These are phyloP conservation scores for Hanseniaspora hatyaiensis DNA, from an alignment of 805 yeast species.

Conservation along the genomic window DNA sequence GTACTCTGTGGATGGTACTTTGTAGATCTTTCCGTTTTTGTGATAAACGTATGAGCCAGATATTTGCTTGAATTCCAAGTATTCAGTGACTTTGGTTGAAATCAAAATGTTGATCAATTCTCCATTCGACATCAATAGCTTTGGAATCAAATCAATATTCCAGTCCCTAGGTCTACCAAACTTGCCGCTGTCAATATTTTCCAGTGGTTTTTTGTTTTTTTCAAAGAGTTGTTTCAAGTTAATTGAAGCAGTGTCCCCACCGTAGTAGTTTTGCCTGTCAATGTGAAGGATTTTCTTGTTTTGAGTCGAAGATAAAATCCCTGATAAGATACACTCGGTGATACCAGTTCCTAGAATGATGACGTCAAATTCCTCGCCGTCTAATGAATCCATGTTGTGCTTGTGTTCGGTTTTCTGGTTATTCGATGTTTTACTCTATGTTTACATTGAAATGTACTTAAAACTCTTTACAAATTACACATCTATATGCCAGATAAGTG, in stretches of 20 bases:
- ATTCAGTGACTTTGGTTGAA: slow-evolving; percentile 91
- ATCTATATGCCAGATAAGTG: no score
- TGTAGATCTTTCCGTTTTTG: slow-evolving; percentile 77
- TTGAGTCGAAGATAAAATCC: slow-evolving; percentile 77
- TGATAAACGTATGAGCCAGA: slow-evolving; percentile 87
- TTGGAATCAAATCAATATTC: slow-evolving; percentile 95
- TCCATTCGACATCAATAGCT: slow-evolving; percentile 94
- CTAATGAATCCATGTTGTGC: slow-evolving; percentile 47
- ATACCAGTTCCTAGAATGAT: slow-evolving; percentile 91
- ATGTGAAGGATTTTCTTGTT: slow-evolving; percentile 95
- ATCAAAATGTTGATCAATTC: slow-evolving; percentile 90
- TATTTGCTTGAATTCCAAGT: slow-evolving; percentile 90
- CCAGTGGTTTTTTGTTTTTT: slow-evolving; percentile 70
- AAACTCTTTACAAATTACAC: no score
- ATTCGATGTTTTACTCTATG: neutral
- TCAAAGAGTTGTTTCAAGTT: slow-evolving; percentile 56
- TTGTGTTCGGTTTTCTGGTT: neutral
- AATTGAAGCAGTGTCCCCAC: slow-evolving; percentile 81
- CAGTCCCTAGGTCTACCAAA: slow-evolving; percentile 92
- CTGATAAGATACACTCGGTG: slow-evolving; percentile 91
- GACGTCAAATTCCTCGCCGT: slow-evolving; percentile 76
- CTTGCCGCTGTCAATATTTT: slow-evolving; percentile 46
- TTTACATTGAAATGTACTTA: neutral
- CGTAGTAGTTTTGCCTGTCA: slow-evolving; percentile 92
- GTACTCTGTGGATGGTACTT: slow-evolving; percentile 82